phyloP scores from a whole-genome alignment of 2,329 filamentous ascomycete genomes.

The Monosporascus cannonballus region DNA sequence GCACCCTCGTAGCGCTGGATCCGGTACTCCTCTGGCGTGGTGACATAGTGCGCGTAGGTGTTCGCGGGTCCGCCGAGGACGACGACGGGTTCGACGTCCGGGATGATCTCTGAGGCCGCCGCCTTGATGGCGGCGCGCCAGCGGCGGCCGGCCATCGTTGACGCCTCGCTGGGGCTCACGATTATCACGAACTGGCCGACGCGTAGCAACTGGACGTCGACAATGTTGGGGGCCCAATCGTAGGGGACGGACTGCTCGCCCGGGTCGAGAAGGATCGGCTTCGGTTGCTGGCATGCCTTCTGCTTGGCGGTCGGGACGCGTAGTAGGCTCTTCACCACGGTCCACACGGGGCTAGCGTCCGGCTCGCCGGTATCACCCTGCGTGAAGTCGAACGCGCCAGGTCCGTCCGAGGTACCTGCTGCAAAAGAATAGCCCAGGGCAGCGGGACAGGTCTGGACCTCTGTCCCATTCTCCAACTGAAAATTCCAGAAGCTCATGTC shows the following conservation, averaged over 20 bases:
- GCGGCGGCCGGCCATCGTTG: conserved; percentile 83
- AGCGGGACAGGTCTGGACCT: conserved; percentile 71
- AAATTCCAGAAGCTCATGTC: conserved; percentile 73
- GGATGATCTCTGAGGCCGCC: conserved; percentile 34
- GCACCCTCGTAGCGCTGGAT: conserved; percentile 94
- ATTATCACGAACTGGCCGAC: conserved; percentile 81
- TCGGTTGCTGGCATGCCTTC: conserved; percentile 68
- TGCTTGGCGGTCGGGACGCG: conserved; percentile 65
- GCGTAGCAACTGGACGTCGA: conserved; percentile 78
- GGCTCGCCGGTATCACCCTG: conserved; percentile 70
- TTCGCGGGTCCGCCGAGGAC: conserved; percentile 85
- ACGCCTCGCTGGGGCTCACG: conserved; percentile 80
- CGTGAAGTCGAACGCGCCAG: conserved; percentile 83
- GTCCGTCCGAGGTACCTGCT: conserved; percentile 82
- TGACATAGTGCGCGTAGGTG: conserved; percentile 77
- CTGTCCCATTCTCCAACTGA: conserved; percentile 62
- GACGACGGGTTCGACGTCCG: conserved; percentile 54
- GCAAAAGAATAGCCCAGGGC: conserved; percentile 87
- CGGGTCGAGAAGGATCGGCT: conserved; percentile 81
- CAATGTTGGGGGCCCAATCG: conserved; percentile 80
- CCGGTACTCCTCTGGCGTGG: conserved; percentile 73
- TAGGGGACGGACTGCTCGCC: conserved; percentile 72
- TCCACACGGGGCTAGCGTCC: conserved; percentile 70
- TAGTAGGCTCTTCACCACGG: conserved; percentile 63
- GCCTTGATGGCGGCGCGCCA: conserved; percentile 69